phyloP scores from a whole-genome alignment of 305 asterid genomes.

The Striga hermonthica region DNA sequence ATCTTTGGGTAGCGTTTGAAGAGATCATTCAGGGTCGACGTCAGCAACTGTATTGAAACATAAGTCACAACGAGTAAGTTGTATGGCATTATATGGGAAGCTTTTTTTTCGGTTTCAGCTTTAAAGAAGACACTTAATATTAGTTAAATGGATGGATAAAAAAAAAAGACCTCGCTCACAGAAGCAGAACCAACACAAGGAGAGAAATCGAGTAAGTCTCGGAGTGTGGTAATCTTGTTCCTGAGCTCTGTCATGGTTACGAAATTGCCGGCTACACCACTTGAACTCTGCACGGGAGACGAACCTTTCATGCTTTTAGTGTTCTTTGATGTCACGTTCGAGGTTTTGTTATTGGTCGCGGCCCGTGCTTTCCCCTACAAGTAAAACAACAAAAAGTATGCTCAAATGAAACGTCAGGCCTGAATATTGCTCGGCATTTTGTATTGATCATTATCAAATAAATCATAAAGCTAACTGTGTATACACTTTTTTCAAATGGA shows the following conservation, averaged over 20 bases:
- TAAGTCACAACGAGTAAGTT: not conserved
- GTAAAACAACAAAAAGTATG: too few relatives aligned
- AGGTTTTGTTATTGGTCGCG: conserved; percentile 30
- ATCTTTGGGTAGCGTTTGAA: conserved; percentile 47
- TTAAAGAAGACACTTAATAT: too few relatives aligned
- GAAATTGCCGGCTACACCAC: conserved; percentile 47
- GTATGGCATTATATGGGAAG: not conserved
- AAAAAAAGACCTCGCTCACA: conserved; percentile 50
- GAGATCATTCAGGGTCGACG: conserved; percentile 67
- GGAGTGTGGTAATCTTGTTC: conserved; percentile 59
- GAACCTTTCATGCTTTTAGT: conserved; percentile 32
- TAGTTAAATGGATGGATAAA: not conserved
- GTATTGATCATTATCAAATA: not conserved
- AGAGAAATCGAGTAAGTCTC: conserved; percentile 80
- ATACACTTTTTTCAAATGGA: too few relatives aligned
- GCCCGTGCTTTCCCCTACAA: conserved; percentile 48
- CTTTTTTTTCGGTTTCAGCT: not conserved
- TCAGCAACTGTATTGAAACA: conserved; percentile 47
- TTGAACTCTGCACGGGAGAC: conserved; percentile 36
- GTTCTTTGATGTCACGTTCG: conserved; percentile 34
- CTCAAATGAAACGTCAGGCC: too few relatives aligned
- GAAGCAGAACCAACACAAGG: conserved; percentile 68
- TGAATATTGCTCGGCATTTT: not conserved
- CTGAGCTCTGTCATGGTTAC: conserved; percentile 50
- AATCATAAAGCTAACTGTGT: too few relatives aligned